Evolutionary conservation across 495 filamentous ascomycete genomes (phyloP).

Genomic region (Neurospora discreta): DNA sequence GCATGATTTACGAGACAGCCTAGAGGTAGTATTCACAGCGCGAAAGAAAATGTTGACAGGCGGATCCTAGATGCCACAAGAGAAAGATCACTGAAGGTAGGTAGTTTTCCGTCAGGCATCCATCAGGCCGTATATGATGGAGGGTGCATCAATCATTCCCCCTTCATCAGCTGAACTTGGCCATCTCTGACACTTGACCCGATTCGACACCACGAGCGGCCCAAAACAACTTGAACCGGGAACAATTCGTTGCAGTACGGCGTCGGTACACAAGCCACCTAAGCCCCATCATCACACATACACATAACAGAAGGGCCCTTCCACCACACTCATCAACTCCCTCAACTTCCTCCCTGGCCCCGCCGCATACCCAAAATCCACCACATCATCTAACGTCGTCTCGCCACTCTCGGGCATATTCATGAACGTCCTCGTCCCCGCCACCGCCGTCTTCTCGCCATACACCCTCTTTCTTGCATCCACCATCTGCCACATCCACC

Average conservation of each 20-base stretch:
- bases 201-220: not conserved
- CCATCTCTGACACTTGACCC: not conserved
- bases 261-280: too few species aligned
- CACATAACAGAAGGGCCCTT: conserved; percentile 22
- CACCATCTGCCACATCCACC: conserved; percentile 53
- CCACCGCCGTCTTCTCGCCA: conserved; percentile 8
- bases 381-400: conserved; percentile 14
- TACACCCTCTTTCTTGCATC: conserved; percentile 20
- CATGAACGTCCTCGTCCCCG: conserved; percentile 14
- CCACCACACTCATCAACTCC: conserved; percentile 21
- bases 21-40: not conserved
- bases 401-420: conserved; percentile 10
- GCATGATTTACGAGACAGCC: not conserved
- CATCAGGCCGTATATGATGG: not conserved
- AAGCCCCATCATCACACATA: conserved; percentile 21
- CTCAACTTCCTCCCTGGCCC: conserved; percentile 17
- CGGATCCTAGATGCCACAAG: not conserved
- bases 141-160: too few species aligned
- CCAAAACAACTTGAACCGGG: not conserved
- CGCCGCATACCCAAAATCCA: conserved; percentile 22
- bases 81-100: not conserved
- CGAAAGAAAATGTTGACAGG: not conserved
- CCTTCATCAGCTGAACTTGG: not conserved
- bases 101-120: not conserved
- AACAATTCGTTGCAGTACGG: not conserved